Percentiles rank a stretch among this genome's conserved stretches.
These are phyloP conservation scores for Glonium stellatum DNA, from an alignment of 495 filamentous ascomycete species.

Conservation along the genomic window DNA sequence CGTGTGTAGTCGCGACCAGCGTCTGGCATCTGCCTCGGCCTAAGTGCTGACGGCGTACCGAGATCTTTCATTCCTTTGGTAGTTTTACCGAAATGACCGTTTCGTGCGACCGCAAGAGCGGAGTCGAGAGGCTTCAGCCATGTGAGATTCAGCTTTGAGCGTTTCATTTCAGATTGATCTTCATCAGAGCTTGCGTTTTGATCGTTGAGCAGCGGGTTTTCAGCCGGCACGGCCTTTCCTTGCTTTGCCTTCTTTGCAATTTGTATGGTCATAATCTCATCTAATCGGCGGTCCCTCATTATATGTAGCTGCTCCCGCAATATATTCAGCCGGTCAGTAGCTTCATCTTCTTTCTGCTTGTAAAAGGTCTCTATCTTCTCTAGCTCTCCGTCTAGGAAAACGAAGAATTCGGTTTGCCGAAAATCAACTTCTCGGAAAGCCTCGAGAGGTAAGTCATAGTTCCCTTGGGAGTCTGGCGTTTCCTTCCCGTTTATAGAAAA, in stretches of 20 bases:
- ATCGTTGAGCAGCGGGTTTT: conserved; percentile 3
- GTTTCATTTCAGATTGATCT: neutral
- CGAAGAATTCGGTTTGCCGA: conserved; percentile 69
- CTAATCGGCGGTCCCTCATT: conserved; percentile 72
- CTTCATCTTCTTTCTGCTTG: conserved; percentile 71
- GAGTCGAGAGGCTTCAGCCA: conserved; percentile 30
- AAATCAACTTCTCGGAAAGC: conserved; percentile 49
- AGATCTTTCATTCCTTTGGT: conserved; percentile 49
- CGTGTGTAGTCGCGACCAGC: conserved; percentile 33
- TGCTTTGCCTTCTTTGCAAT: conserved; percentile 31
- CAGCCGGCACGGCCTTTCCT: conserved; percentile 5
- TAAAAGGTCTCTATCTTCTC: conserved; percentile 83
- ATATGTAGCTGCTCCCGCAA: conserved; percentile 77
- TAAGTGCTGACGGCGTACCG: conserved; percentile 40
- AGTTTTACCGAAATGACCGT: conserved; percentile 49
- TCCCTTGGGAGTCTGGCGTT: conserved; percentile 26
- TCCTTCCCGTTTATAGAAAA: conserved; percentile 34
- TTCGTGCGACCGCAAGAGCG: conserved; percentile 34
- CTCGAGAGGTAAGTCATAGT: conserved; percentile 41
- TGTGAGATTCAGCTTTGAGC: conserved; percentile 4
- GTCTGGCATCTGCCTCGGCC: conserved; percentile 24
- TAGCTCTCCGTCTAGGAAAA: conserved; percentile 71
- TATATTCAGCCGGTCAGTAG: conserved; percentile 57
- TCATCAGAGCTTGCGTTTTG: conserved; percentile 19
- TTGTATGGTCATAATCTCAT: conserved; percentile 52